Evolutionary conservation across 2,329 filamentous ascomycete species (phyloP).

Genomic region (Phaeosphaeriaceae sp.): DNA sequence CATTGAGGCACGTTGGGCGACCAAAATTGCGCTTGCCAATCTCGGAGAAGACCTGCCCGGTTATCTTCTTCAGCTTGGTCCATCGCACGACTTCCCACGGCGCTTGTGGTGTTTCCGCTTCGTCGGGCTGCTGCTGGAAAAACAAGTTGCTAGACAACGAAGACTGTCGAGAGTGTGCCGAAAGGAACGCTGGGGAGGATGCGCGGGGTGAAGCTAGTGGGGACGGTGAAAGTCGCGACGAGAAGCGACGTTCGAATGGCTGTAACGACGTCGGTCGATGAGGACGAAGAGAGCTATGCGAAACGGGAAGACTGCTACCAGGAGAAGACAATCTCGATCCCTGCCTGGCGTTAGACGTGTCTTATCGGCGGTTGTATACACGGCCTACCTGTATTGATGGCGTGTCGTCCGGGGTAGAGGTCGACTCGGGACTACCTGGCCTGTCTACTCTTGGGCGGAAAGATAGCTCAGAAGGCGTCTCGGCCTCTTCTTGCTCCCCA

Average conservation of each 20-base stretch:
- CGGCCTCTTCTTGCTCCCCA: slow-evolving; percentile 26
- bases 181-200: slow-evolving; percentile 76
- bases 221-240: slow-evolving; percentile 77
- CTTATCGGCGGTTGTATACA: slow-evolving; percentile 24
- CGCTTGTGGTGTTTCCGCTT: slow-evolving; percentile 67
- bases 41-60: slow-evolving; percentile 89
- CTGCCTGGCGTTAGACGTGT: slow-evolving; percentile 38
- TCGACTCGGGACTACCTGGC: slow-evolving; percentile 70
- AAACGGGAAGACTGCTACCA: slow-evolving; percentile 76
- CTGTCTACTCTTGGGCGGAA: slow-evolving; percentile 19
- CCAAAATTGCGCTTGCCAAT: slow-evolving; percentile 92
- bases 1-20: slow-evolving; percentile 83
- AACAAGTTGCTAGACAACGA: slow-evolving; percentile 77
- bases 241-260: slow-evolving; percentile 94
- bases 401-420: slow-evolving; percentile 82
- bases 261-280: slow-evolving; percentile 84
- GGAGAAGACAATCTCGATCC: slow-evolving; percentile 66
- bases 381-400: slow-evolving; percentile 77
- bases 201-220: slow-evolving; percentile 69
- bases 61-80: slow-evolving; percentile 91
- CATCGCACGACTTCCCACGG: slow-evolving; percentile 98
- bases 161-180: slow-evolving; percentile 78
- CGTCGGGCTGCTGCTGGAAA: slow-evolving; percentile 62
- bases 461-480: slow-evolving; percentile 27
- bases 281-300: slow-evolving; percentile 71